Conservation (phyloP, 2,329 filamentous ascomycete genomes). For the Chrysosporium queenslandicum region DNA sequence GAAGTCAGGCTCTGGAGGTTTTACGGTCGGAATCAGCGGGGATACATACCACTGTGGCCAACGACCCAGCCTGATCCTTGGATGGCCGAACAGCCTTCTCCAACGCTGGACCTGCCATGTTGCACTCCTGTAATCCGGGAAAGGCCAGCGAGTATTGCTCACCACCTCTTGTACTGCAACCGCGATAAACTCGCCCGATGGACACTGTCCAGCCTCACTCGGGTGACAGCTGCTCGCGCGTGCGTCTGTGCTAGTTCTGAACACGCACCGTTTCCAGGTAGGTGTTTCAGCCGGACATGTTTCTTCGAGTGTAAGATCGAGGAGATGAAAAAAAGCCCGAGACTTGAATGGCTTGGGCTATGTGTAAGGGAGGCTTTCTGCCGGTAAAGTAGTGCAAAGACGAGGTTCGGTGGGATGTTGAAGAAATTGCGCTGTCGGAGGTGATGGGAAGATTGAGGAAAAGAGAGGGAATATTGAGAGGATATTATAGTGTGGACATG, state of each 20-base stretch:
- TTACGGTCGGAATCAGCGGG: background rate
- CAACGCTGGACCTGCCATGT: conserved; percentile 21
- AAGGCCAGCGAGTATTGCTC: no score
- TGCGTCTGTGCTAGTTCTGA: background rate
- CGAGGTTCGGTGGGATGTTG: background rate
- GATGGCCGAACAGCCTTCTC: conserved; percentile 24
- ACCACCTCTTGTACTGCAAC: no score
- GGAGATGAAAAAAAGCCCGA: background rate
- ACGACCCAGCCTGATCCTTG: conserved; percentile 24
- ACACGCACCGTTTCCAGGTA: background rate
- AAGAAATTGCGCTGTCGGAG: background rate
- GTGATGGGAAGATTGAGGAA: background rate
- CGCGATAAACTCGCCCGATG: no score
- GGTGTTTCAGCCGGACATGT: background rate
- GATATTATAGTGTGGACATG: background rate
- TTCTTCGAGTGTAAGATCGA: background rate
- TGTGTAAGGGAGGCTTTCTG: no score
- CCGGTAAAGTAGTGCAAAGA: background rate
- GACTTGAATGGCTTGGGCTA: background rate
- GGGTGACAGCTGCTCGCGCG: background rate
- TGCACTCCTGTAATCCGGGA: background rate
- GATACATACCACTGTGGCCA: conserved; percentile 34
- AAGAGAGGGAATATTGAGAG: background rate
- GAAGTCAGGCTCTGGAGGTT: conserved; percentile 18
- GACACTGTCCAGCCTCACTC: no score